A percentile compares a stretch with the other conserved stretches of the same genome.
Conservation (phyloP, 345 rosid genomes). For the Garcia nutans region DNA sequence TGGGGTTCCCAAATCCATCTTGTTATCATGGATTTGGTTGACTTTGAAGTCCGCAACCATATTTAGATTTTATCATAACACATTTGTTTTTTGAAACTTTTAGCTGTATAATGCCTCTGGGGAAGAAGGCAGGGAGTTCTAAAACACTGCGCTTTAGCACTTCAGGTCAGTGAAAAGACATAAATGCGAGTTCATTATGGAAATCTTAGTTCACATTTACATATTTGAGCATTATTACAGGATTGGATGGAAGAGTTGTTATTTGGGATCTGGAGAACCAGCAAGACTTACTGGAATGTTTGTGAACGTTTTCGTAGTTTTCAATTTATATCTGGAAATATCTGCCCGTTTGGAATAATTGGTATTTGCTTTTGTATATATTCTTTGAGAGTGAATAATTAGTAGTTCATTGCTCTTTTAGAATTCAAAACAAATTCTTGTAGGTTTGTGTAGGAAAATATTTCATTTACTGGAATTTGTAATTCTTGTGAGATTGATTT, state of each 20-base stretch:
- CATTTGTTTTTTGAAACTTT: slow-evolving; percentile 27
- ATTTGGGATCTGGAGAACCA: slow-evolving; percentile 79
- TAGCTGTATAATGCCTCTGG: slow-evolving; percentile 68
- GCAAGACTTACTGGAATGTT: slow-evolving; percentile 49
- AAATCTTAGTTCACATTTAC: not conserved
- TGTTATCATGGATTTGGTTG: not conserved
- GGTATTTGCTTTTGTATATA: not conserved
- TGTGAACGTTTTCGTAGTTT: slow-evolving; percentile 15
- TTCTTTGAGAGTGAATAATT: too few relatives aligned
- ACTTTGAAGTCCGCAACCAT: too few relatives aligned
- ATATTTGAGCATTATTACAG: slow-evolving; percentile 31
- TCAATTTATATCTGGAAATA: not conserved
- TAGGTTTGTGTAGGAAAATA: too few relatives aligned
- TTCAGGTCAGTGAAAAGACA: slow-evolving; percentile 54
- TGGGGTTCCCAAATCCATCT: not conserved
- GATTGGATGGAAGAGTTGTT: slow-evolving; percentile 85
- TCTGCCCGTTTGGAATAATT: too few relatives aligned
- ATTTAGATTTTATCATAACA: not conserved
- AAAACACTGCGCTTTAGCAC: slow-evolving; percentile 81
- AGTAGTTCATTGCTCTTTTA: too few relatives aligned
- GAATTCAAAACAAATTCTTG: too few relatives aligned
- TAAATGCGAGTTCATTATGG: not conserved
- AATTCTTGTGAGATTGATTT: too few relatives aligned
- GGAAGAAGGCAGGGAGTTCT: slow-evolving; percentile 41
- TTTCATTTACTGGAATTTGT: too few relatives aligned